Conservation (phyloP, 768 basidiomycete genomes). For the Suillus bovinus region DNA sequence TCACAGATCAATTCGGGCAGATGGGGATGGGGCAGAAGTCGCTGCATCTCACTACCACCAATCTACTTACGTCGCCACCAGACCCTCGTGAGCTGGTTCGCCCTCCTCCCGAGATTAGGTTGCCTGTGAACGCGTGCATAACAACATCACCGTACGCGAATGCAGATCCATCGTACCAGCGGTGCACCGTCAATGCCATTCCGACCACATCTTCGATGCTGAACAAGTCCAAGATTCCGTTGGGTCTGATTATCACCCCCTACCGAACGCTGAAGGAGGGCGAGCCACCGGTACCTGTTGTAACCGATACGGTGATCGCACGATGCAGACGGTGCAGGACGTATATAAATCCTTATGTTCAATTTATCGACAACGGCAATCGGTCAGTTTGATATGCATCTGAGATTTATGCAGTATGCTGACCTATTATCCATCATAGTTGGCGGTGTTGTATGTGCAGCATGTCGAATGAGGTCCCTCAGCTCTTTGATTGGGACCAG, state of each 20-base stretch:
- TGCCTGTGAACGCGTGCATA: slow-evolving; percentile 83
- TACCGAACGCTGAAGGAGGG: slow-evolving; percentile 86
- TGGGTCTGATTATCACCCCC: slow-evolving; percentile 87
- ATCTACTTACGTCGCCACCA: slow-evolving; percentile 90
- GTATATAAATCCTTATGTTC: slow-evolving; percentile 97
- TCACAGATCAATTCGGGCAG: slow-evolving; percentile 84
- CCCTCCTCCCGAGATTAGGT: slow-evolving; percentile 85
- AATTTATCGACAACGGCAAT: slow-evolving; percentile 97
- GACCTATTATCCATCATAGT: slow-evolving; percentile 35
- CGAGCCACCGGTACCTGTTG: slow-evolving; percentile 82
- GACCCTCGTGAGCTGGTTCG: slow-evolving; percentile 82
- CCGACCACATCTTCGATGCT: slow-evolving; percentile 88
- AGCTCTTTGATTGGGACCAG: slow-evolving; percentile 98
- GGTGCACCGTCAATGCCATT: slow-evolving; percentile 88
- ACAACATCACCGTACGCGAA: slow-evolving; percentile 79
- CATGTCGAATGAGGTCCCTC: slow-evolving; percentile 97
- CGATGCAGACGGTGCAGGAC: slow-evolving; percentile 94
- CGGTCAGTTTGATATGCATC: slow-evolving; percentile 45
- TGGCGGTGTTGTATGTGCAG: slow-evolving; percentile 99
- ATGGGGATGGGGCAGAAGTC: slow-evolving; percentile 88
- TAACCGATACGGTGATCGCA: slow-evolving; percentile 93
- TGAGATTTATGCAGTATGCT: slow-evolving; percentile 11
- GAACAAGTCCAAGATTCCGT: slow-evolving; percentile 87
- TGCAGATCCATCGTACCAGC: slow-evolving; percentile 89
- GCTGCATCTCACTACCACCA: slow-evolving; percentile 81